A percentile compares a stretch with the other conserved stretches of the same genome.
These are phyloP conservation scores for Lachancea sp. DNA, from an alignment of 805 yeast species.

Conservation along the genomic window DNA sequence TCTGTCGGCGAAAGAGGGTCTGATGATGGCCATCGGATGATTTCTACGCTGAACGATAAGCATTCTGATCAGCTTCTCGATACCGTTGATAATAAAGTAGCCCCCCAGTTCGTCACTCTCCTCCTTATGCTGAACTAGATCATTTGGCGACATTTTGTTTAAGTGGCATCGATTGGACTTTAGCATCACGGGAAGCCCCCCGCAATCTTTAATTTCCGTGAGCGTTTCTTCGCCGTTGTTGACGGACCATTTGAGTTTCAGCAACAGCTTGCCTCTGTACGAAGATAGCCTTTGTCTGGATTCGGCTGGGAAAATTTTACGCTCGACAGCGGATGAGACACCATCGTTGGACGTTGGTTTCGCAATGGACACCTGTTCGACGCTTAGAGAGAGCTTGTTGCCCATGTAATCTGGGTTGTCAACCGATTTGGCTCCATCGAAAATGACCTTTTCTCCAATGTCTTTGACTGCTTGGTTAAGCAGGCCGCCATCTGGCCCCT, in stretches of 20 bases:
- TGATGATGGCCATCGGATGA: constrained; percentile 95
- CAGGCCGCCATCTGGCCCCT: constrained; percentile 79
- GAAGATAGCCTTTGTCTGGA: constrained; percentile 84
- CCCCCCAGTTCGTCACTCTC: constrained; percentile 97
- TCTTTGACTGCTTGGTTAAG: constrained; percentile 81
- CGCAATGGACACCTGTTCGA: constrained; percentile 83
- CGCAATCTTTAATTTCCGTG: constrained; percentile 81
- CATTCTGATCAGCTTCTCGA: constrained; percentile 94
- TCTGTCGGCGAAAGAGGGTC: constrained; percentile 91
- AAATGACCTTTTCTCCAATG: constrained; percentile 78
- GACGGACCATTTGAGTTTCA: constrained; percentile 79
- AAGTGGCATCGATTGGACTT: constrained; percentile 88
- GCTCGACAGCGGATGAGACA: constrained; percentile 66
- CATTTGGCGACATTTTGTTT: constrained; percentile 73
- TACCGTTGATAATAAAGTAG: constrained; percentile 92
- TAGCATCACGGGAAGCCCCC: constrained; percentile 87
- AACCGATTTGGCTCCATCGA: constrained; percentile 49
- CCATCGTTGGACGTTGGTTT: constrained; percentile 55
- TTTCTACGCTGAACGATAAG: constrained; percentile 95
- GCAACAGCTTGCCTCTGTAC: constrained; percentile 69
- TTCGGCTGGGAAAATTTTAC: constrained; percentile 77
- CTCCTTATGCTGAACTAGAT: constrained; percentile 72
- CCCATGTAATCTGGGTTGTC: constrained; percentile 54
- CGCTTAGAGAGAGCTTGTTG: constrained; percentile 76
- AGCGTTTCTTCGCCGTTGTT: constrained; percentile 77